Conservation (phyloP, 1,284 basidiomycete genomes). For the Sanghuangporus baumii region DNA sequence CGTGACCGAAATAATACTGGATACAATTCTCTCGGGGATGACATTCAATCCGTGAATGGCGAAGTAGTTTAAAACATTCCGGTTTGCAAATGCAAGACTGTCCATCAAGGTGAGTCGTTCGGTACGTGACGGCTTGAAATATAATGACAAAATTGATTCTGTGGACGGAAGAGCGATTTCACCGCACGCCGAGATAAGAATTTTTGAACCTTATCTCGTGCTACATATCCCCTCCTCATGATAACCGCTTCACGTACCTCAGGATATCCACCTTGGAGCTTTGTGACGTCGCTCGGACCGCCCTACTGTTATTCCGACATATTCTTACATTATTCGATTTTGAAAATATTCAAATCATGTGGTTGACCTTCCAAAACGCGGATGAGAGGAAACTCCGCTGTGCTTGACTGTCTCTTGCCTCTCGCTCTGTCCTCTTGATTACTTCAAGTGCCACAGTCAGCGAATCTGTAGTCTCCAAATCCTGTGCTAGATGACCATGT, state of each 20-base stretch:
- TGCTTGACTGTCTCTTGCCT: too few species aligned
- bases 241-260: not conserved
- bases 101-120: not conserved
- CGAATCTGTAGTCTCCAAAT: too few species aligned
- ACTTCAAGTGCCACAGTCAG: too few species aligned
- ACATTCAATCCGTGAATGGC: not conserved
- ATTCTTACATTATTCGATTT: too few species aligned
- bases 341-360: too few species aligned
- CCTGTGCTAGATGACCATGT: not conserved
- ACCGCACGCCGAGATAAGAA: not conserved
- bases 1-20: not conserved
- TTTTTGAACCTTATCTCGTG: not conserved
- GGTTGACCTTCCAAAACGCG: too few species aligned
- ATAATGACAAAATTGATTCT: not conserved
- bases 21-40: not conserved
- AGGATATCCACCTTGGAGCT: not conserved
- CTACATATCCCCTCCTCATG: not conserved
- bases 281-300: not conserved
- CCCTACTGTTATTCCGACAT: too few species aligned
- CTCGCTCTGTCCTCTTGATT: too few species aligned
- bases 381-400: too few species aligned
- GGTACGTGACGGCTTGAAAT: not conserved
- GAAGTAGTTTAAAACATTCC: not conserved
- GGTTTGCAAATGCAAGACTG: not conserved
- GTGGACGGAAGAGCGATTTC: not conserved